A percentile compares a stretch with the other conserved stretches of the same genome.
phyloP scores from a whole-genome alignment of 192 early-diverging fungal genomes.

The Backusella parvicylindrica region DNA sequence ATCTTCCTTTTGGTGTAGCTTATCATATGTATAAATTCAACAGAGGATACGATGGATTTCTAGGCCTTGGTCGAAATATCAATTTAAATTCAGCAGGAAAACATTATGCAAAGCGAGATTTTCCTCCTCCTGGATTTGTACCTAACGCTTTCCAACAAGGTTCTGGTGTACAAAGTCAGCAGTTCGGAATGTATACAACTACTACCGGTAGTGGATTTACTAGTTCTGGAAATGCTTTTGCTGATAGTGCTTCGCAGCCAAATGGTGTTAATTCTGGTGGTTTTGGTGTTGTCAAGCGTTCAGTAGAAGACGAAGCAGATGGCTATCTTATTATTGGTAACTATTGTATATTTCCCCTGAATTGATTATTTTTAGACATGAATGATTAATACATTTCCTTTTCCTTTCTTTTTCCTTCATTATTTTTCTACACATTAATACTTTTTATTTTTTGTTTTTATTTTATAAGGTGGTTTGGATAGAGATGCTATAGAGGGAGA shows the following conservation, averaged over 20 bases:
- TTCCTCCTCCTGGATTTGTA: constrained; percentile 14
- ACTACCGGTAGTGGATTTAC: not conserved
- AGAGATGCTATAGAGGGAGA: constrained; percentile 20
- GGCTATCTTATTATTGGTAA: constrained; percentile 36
- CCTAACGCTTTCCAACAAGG: constrained; percentile 24
- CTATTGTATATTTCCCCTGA: not conserved
- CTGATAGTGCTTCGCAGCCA: not conserved
- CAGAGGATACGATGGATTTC: constrained; percentile 29
- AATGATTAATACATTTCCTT: not conserved
- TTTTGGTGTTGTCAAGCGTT: not conserved
- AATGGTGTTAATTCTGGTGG: constrained; percentile 8
- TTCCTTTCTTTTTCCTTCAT: not conserved
- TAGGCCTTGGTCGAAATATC: constrained; percentile 30
- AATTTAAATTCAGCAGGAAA: constrained; percentile 20
- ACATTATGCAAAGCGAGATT: constrained; percentile 17
- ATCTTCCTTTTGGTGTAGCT: constrained; percentile 32
- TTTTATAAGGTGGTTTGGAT: constrained; percentile 30
- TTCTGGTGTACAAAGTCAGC: constrained; percentile 20
- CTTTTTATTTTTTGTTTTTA: not conserved
- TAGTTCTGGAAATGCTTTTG: not conserved
- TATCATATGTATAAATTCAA: constrained; percentile 30
- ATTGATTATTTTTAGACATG: constrained; percentile 3
- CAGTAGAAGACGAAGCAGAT: constrained; percentile 10
- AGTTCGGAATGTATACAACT: constrained; percentile 29
- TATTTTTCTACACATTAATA: not conserved